Conservation (phyloP, 106 monocot species). For the Allium cepa region DNA sequence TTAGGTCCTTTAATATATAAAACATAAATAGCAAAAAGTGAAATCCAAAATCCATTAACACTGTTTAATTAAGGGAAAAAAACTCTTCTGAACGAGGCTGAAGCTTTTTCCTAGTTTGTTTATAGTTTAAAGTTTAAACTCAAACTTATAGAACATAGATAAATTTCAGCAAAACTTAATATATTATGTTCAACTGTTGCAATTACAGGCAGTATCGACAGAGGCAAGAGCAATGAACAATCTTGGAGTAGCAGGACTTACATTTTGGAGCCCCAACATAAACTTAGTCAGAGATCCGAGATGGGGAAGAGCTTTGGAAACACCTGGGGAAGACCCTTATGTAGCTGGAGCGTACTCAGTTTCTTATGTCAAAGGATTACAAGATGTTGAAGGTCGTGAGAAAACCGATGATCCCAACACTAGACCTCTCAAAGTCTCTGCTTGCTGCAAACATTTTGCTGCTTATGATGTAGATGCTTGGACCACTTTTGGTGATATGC, state of each 20-base stretch:
- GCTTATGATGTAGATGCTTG: constrained; percentile 44
- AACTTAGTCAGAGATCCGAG: constrained; percentile 22
- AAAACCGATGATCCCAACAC: neutral
- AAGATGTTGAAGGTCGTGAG: constrained; percentile 13
- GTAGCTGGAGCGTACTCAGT: constrained; percentile 16
- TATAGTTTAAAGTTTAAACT: no score
- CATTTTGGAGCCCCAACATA: constrained; percentile 32
- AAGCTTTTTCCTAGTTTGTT: no score
- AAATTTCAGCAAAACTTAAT: neutral
- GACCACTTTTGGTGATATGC: constrained; percentile 1
- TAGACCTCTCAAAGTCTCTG: constrained; percentile 26
- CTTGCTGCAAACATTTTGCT: constrained; percentile 48
- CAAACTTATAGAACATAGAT: no score
- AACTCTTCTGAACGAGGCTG: no score
- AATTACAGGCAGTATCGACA: constrained; percentile 18
- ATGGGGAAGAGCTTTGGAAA: constrained; percentile 41
- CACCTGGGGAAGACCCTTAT: constrained; percentile 45
- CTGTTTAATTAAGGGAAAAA: no score
- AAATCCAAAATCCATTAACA: no score
- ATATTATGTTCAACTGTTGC: neutral
- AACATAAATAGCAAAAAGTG: no score
- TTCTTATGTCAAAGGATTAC: constrained; percentile 32
- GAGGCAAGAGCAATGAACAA: constrained; percentile 28
- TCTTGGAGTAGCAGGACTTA: constrained; percentile 18
- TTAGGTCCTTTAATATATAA: no score